Percentiles rank a stretch among this genome's conserved stretches.
These are phyloP conservation scores for Anthracocystis panici-leucophaei DNA, from an alignment of 1,284 basidiomycete species.

Conservation along the genomic window DNA sequence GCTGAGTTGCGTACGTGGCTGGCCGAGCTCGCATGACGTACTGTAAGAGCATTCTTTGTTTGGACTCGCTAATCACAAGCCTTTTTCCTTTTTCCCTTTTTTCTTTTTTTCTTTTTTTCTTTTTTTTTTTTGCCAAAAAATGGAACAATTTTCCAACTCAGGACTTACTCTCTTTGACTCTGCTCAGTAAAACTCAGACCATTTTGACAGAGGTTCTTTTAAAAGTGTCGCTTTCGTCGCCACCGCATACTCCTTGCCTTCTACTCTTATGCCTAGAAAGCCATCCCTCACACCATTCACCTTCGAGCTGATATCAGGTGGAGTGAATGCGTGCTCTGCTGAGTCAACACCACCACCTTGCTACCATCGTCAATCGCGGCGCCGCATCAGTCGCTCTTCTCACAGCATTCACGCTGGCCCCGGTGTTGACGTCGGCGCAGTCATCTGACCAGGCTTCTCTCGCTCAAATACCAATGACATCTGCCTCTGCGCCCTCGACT, in stretches of 20 bases:
- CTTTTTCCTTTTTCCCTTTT: no score
- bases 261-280: constrained; percentile 9
- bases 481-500: background rate
- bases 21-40: constrained; percentile 2
- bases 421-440: constrained; percentile 4
- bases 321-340: constrained; percentile 14
- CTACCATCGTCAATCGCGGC: constrained; percentile 4
- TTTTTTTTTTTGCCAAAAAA: no score
- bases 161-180: background rate
- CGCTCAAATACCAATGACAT: background rate
- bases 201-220: background rate
- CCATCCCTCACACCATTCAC: background rate
- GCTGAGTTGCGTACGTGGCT: constrained; percentile 12
- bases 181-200: background rate
- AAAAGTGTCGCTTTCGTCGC: constrained; percentile 1
- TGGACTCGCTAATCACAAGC: constrained; percentile 3
- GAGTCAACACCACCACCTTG: background rate
- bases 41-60: no score
- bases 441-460: background rate
- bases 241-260: background rate
- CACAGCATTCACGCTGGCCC: constrained; percentile 5
- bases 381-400: constrained; percentile 4
- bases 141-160: background rate
- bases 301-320: constrained; percentile 18
- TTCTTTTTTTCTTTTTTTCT: no score